Percentiles rank a stretch among this genome's conserved stretches.
Evolutionary conservation across 495 filamentous ascomycete genomes (phyloP).

Genomic region (Annulohypoxylon nitens): DNA sequence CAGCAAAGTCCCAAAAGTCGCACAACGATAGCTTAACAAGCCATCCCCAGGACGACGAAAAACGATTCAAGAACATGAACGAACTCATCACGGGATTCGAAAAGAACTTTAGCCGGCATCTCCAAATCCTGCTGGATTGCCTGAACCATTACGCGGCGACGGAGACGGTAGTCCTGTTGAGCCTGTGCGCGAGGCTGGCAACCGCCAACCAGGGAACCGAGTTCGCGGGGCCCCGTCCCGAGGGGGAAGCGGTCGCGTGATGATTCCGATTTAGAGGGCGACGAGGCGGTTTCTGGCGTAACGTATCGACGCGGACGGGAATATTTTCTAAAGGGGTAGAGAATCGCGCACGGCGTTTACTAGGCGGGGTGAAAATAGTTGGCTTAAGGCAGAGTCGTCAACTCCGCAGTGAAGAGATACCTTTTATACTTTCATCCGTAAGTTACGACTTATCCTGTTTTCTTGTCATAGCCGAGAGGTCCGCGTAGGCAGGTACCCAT

Average conservation of each 20-base stretch:
- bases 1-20: slow-evolving; percentile 53
- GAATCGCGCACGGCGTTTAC: slow-evolving; percentile 34
- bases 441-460: slow-evolving; percentile 12
- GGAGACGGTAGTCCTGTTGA: slow-evolving; percentile 92
- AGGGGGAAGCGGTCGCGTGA: slow-evolving; percentile 59
- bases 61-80: slow-evolving; percentile 79
- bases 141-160: slow-evolving; percentile 97
- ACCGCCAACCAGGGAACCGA: slow-evolving; percentile 78
- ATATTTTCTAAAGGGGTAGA: slow-evolving; percentile 22
- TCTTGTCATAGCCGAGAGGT: not conserved
- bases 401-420: slow-evolving; percentile 44
- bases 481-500: not conserved
- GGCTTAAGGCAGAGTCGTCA: slow-evolving; percentile 27
- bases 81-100: slow-evolving; percentile 91
- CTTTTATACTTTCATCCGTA: slow-evolving; percentile 24
- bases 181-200: slow-evolving; percentile 82
- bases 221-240: slow-evolving; percentile 61
- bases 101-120: slow-evolving; percentile 87
- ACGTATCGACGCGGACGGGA: slow-evolving; percentile 6
- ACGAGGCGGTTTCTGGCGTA: slow-evolving; percentile 3
- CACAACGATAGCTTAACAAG: slow-evolving; percentile 42
- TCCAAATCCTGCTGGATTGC: slow-evolving; percentile 92
- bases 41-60: slow-evolving; percentile 65
- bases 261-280: not conserved
- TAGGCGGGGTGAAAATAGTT: slow-evolving; percentile 39